Base-by-base conservation (phyloP, 345 rosid species). In the Erucastrum elatum region DNA sequence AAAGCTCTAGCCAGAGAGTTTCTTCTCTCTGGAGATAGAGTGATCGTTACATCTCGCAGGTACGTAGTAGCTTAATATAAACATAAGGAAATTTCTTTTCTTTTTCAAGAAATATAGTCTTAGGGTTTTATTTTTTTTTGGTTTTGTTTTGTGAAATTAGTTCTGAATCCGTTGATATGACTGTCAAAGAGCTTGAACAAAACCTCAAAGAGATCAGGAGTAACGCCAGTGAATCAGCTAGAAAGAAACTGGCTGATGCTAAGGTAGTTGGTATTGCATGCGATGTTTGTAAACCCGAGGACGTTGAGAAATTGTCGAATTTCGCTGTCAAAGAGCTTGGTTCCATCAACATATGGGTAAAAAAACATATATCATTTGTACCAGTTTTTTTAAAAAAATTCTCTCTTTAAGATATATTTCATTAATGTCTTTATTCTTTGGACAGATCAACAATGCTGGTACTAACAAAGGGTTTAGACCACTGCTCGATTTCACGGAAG, bases 1-100 rank as follows among this genome's bases (percentile, higher is more conserved):
- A 94, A 94, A 82, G 98, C 98, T 16, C 95, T 92, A 78, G 97
- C 97, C 70, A 87, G 95, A 13, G 98, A 94, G 66, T 94, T 91
- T 81, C 97, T 94, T 88, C 93, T 88, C 62, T 94, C 97, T 8
- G 97, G 98, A 26, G 97, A 92, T 46, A 46, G 53, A 88, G 97
- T 94, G 17, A 90, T 94, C 33, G 84, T 94, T 79, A 91, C 97
- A 76, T 94, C 97, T 67, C 91, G 95, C 83, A 94, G 97, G n/a
- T n/a, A n/a, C n/a, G 98, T 94, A 68, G 77, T 49, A 25, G 17
- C 26, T 64, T 64, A 4, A 25, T 12, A n/a, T 53, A 1, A 4
- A 44, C 30, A 1, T 25, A 31, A 33, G 31, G n/a, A 55, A 5
- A 17, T 17, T 26, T 9, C 29, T n/a, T n/a, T n/a, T n/a, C n/a